A percentile compares a stretch with the other conserved stretches of the same genome.
These are phyloP conservation scores for Karstenula rhodostoma DNA, from an alignment of 2,329 filamentous ascomycete genomes.

Conservation along the genomic window DNA sequence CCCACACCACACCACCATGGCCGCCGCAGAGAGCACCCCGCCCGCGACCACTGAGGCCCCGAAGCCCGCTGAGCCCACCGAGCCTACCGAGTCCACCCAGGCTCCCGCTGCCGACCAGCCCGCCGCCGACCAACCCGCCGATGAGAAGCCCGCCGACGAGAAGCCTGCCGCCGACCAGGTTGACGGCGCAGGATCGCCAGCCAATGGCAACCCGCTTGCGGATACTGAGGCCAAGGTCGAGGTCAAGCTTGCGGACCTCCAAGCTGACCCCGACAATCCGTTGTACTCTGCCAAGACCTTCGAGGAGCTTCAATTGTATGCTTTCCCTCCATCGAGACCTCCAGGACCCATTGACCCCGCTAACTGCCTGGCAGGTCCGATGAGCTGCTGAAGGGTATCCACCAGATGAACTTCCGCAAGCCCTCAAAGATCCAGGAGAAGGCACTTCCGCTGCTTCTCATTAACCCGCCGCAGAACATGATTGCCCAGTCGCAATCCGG, in stretches of 20 bases:
- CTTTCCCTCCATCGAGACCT: constrained; percentile 24
- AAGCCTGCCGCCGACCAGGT: constrained; percentile 40
- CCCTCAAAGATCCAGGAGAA: constrained; percentile 98
- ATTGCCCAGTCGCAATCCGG: constrained; percentile 99
- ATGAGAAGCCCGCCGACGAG: not conserved
- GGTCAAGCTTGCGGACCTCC: constrained; percentile 89
- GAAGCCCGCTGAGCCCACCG: not conserved
- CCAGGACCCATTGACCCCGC: not conserved
- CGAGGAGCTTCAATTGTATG: constrained; percentile 84
- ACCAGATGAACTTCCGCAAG: constrained; percentile 89
- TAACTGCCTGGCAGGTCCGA: constrained; percentile 25
- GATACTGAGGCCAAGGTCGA: constrained; percentile 89
- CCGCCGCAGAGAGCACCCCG: constrained; percentile 4
- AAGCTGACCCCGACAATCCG: constrained; percentile 85
- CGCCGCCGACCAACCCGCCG: constrained; percentile 9
- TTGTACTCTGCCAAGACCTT: constrained; percentile 86
- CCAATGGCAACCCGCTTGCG: constrained; percentile 56
- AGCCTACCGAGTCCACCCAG: not conserved
- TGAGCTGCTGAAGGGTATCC: constrained; percentile 67
- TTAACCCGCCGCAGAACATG: constrained; percentile 88
- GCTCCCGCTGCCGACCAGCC: not conserved
- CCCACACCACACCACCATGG: not conserved
- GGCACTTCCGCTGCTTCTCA: constrained; percentile 86
- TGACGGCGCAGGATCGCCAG: constrained; percentile 57
- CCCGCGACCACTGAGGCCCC: not conserved